Percentiles rank a stretch among this genome's conserved stretches.
Evolutionary conservation across 2,329 filamentous ascomycete species (phyloP).

Genomic region (Samsoniella hepiali): DNA sequence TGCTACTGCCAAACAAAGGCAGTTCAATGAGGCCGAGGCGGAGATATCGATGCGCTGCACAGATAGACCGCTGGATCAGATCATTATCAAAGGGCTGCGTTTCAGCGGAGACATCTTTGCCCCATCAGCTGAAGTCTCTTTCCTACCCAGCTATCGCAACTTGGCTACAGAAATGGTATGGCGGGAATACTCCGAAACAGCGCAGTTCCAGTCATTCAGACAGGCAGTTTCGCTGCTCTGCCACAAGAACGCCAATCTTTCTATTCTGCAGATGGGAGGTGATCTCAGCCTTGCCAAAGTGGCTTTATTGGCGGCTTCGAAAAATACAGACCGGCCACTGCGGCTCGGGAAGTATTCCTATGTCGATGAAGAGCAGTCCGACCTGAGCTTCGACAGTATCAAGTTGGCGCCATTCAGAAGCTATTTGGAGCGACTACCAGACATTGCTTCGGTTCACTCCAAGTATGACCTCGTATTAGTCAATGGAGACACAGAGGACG

Average conservation of each 20-base stretch:
- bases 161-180: constrained; percentile 49
- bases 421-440: background rate
- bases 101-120: constrained; percentile 38
- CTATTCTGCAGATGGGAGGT: constrained; percentile 40
- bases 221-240: constrained; percentile 33
- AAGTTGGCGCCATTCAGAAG: background rate
- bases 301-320: constrained; percentile 29
- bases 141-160: constrained; percentile 47
- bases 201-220: constrained; percentile 23
- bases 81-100: constrained; percentile 45
- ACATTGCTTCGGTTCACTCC: background rate
- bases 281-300: constrained; percentile 21
- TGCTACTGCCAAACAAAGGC: constrained; percentile 35
- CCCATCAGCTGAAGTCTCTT: constrained; percentile 30
- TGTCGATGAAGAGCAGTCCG: constrained; percentile 21
- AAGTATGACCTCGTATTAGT: constrained; percentile 11
- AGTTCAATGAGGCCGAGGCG: constrained; percentile 39
- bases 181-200: constrained; percentile 37
- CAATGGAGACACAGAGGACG: background rate
- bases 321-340: constrained; percentile 26
- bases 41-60: constrained; percentile 43
- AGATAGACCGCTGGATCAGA: constrained; percentile 31
- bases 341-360: constrained; percentile 35
- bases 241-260: constrained; percentile 39
- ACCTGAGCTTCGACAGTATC: background rate